A percentile compares a stretch with the other conserved stretches of the same genome.
These are phyloP conservation scores for Endoconidiophora polonica DNA, from an alignment of 2,329 filamentous ascomycete genomes.

Conservation along the genomic window DNA sequence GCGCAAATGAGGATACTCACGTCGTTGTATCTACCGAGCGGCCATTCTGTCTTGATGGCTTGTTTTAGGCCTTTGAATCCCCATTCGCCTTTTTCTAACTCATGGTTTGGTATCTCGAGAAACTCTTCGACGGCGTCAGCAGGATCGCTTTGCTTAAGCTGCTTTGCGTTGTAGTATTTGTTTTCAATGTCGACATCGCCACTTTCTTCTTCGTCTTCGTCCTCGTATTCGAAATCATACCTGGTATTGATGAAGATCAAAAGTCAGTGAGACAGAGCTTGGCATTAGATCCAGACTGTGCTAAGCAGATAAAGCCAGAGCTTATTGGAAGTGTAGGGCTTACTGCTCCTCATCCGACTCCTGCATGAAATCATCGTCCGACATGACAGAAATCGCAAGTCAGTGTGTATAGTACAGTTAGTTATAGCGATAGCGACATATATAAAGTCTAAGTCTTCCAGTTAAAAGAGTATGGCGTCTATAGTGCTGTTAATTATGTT, in stretches of 20 bases:
- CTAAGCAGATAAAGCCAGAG: too few relatives aligned
- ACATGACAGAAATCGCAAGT: conserved; percentile 24
- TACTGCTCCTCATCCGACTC: conserved; percentile 31
- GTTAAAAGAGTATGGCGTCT: too few relatives aligned
- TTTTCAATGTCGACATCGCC: conserved; percentile 94
- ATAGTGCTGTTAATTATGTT: too few relatives aligned
- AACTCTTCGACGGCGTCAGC: conserved; percentile 86
- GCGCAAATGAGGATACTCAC: conserved; percentile 25
- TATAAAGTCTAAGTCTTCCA: background rate
- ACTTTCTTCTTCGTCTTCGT: conserved; percentile 71
- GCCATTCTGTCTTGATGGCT: conserved; percentile 93
- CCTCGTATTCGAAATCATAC: conserved; percentile 98
- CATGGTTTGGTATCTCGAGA: conserved; percentile 66
- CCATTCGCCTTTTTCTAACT: conserved; percentile 92
- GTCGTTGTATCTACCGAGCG: conserved; percentile 72
- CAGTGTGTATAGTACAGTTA: background rate
- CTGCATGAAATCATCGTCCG: conserved; percentile 35
- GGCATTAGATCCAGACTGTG: too few relatives aligned
- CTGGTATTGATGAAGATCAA: conserved; percentile 15
- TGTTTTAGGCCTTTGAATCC: conserved; percentile 97
- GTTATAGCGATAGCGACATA: background rate
- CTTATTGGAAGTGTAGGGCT: conserved; percentile 10
- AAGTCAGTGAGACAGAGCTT: too few relatives aligned
- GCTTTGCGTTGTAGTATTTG: conserved; percentile 99
- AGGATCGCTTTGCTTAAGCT: conserved; percentile 75